Percentiles rank a stretch among this genome's conserved stretches.
Conservation (phyloP, 2,329 filamentous ascomycete species). For the Aspergillus jensenii region DNA sequence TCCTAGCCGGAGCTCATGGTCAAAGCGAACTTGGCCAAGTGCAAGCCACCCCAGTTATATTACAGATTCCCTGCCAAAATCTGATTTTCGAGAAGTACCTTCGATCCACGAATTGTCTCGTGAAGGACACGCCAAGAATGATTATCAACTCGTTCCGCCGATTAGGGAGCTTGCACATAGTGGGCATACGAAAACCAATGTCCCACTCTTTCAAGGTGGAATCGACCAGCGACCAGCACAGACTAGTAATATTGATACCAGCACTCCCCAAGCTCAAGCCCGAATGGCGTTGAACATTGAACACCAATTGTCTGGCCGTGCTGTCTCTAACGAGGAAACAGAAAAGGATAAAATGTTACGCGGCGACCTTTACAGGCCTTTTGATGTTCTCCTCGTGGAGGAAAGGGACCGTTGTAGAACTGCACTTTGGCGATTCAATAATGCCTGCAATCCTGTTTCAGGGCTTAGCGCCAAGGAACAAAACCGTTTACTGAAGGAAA, state of each 20-base stretch:
- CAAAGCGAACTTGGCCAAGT: conserved; percentile 40
- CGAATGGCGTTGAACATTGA: conserved; percentile 45
- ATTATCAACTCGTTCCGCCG: conserved; percentile 42
- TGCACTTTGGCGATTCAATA: conserved; percentile 84
- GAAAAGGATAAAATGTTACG: conserved; percentile 91
- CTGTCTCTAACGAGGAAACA: conserved; percentile 51
- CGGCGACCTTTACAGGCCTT: conserved; percentile 76
- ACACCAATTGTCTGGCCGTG: conserved; percentile 39
- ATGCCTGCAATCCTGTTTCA: conserved; percentile 71
- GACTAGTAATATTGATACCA: conserved; percentile 35
- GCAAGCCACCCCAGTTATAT: conserved; percentile 37
- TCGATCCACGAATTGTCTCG: conserved; percentile 42
- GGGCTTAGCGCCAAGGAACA: conserved; percentile 60
- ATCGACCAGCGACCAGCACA: conserved; percentile 40
- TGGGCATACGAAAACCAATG: conserved; percentile 35
- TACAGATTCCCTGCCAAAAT: conserved; percentile 39
- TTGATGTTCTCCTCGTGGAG: conserved; percentile 71
- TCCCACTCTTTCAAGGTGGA: conserved; percentile 37
- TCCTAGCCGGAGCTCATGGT: conserved; percentile 38
- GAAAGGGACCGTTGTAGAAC: conserved; percentile 83
- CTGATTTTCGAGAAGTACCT: conserved; percentile 42
- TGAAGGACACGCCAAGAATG: conserved; percentile 36
- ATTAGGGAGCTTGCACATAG: conserved; percentile 41
- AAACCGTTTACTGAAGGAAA: conserved; percentile 38
- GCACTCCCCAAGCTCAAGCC: conserved; percentile 44